Evolutionary conservation across 768 basidiomycete genomes (phyloP).

Genomic region (Xanthoconium stramineum): DNA sequence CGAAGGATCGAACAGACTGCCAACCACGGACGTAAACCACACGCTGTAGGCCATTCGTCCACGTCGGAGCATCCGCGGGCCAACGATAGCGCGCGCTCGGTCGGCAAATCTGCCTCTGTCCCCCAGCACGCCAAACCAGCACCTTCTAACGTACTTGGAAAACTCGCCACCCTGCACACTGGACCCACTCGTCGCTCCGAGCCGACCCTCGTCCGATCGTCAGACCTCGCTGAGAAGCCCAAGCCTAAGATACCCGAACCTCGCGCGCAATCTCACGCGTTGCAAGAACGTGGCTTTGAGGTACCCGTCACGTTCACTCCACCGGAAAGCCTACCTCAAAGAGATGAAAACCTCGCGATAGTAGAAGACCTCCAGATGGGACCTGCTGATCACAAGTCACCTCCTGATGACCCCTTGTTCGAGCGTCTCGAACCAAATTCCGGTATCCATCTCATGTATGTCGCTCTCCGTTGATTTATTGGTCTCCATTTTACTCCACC

Average conservation of each 20-base stretch:
- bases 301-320: slow-evolving; percentile 3
- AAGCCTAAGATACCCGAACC: slow-evolving; percentile 11
- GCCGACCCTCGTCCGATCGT: slow-evolving; percentile 24
- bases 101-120: neutral
- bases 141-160: slow-evolving; percentile 52
- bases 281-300: slow-evolving; percentile 9
- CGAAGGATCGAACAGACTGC: slow-evolving; percentile 39
- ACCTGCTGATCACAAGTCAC: slow-evolving; percentile 69
- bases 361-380: slow-evolving; percentile 77
- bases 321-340: slow-evolving; percentile 10
- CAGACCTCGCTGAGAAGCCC: slow-evolving; percentile 21
- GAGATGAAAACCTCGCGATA: slow-evolving; percentile 66
- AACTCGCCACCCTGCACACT: slow-evolving; percentile 41
- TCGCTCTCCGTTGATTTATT: slow-evolving; percentile 13
- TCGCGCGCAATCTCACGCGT: neutral
- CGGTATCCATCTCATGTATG: slow-evolving; percentile 78
- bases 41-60: slow-evolving; percentile 6
- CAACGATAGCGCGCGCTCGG: slow-evolving; percentile 9
- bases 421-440: slow-evolving; percentile 87
- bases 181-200: slow-evolving; percentile 18
- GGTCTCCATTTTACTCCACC: neutral
- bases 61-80: slow-evolving; percentile 14
- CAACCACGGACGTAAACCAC: slow-evolving; percentile 20
- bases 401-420: slow-evolving; percentile 73
- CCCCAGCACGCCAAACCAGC: slow-evolving; percentile 33